These are phyloP conservation scores for Ottelia alismoides DNA, from an alignment of 106 monocot species.

Conservation along the genomic window DNA sequence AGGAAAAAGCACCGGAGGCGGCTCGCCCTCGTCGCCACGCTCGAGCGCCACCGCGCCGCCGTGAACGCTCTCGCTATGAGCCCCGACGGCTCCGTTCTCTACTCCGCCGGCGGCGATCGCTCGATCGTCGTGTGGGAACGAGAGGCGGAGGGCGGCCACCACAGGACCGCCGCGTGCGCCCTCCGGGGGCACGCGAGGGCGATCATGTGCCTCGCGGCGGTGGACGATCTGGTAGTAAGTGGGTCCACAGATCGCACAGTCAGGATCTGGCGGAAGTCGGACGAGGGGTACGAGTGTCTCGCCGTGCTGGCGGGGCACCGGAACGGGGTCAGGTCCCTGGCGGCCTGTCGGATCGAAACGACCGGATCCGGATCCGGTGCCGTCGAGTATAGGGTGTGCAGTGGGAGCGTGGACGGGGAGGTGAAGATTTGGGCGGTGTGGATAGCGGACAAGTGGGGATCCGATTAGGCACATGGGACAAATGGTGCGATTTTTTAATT, in stretches of 20 bases:
- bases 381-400: too few relatives aligned
- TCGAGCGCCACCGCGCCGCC: conserved; percentile 40
- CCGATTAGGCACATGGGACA: too few relatives aligned
- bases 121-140: conserved; percentile 52
- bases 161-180: conserved; percentile 24
- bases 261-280: conserved; percentile 16
- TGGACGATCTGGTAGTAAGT: conserved; percentile 11
- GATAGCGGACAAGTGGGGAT: too few relatives aligned
- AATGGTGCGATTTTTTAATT: too few relatives aligned
- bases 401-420: too few relatives aligned
- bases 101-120: conserved; percentile 51
- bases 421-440: too few relatives aligned
- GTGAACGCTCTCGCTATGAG: conserved; percentile 60
- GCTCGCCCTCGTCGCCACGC: conserved; percentile 24
- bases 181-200: conserved; percentile 47
- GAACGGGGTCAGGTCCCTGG: conserved; percentile 30
- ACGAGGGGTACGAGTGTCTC: conserved; percentile 19
- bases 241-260: conserved; percentile 16
- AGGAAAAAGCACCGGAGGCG: not conserved
- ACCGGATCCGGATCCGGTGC: too few relatives aligned
- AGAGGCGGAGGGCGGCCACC: conserved; percentile 11
- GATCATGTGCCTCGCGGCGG: conserved; percentile 22
- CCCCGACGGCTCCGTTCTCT: conserved; percentile 33
- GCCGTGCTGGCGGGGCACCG: conserved; percentile 28
- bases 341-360: conserved; percentile 9